Evolutionary conservation across 2,329 filamentous ascomycete species (phyloP), one percentile per base, ranked within the genome.

Genomic region (Meredithiella fracta): DNA sequence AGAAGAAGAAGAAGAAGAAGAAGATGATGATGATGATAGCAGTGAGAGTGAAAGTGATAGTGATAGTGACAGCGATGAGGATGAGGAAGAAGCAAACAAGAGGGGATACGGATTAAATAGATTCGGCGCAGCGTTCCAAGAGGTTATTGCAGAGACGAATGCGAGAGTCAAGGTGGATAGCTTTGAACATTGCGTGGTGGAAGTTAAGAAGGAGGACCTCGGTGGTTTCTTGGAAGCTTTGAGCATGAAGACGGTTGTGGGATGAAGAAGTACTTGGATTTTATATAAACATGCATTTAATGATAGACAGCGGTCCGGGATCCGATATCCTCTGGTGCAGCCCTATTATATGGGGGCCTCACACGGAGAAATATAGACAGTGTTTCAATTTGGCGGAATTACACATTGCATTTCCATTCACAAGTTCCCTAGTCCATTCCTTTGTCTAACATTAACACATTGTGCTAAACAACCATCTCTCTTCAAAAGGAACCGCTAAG

Each of bases 131-230:
- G 91, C 92, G 2, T 98, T 98, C 67, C 89, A 96, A 66, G 89
- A 95, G 65, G 92, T 97, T 0, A 86, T 95, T 1, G 79, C 84
- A 53, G 88, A 96, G 72, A 97, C 91, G 15, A 92, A 83, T 58
- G 87, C 91, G 0, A 73, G 90, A 15, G 89, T 97, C 20, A 75
- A 89, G 59, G 94, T 96, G 65, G 92, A 98, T 69, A 94, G 86
- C 67, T 98, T 98, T 64, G 92, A 98, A 69, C 87, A 95, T 67
- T 94, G 88, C 64, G 92, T 97, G 6, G 90, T 97, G 50, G 92
- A 98, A 67, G 91, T 98, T n/a, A 83, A 83, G 69, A 96, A 95
- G 72, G 92, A 97, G 66, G 92, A 97, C 68, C 71, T 98, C 26
- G 80, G 82, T 15, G 87, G 84, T 0, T 98, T 98, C 67, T 72